Conservation (phyloP, 2,329 filamentous ascomycete genomes). For the Exophiala sp. region DNA sequence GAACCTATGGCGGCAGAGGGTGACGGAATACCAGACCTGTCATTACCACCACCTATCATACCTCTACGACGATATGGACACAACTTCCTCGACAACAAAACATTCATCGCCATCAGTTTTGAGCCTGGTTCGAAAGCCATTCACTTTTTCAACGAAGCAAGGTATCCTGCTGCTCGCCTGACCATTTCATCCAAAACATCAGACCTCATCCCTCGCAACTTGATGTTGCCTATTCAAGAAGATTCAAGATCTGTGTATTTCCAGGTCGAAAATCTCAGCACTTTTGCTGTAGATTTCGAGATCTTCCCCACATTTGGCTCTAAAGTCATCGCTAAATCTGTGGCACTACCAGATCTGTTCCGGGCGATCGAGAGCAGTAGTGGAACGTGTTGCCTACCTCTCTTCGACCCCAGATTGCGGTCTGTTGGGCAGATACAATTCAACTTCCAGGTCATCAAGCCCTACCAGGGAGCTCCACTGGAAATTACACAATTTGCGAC, state of each 20-base stretch:
- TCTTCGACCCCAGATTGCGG: constrained; percentile 87
- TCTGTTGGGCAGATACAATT: constrained; percentile 94
- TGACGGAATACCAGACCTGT: constrained; percentile 87
- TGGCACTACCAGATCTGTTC: constrained; percentile 85
- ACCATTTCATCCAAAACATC: constrained; percentile 96
- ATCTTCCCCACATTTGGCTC: constrained; percentile 97
- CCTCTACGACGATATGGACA: constrained; percentile 91
- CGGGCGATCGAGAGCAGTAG: constrained; percentile 70
- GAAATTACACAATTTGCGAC: constrained; percentile 98
- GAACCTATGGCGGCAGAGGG: constrained; percentile 34
- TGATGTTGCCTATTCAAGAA: constrained; percentile 93
- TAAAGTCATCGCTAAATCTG: constrained; percentile 94
- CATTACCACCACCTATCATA: constrained; percentile 92
- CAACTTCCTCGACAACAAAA: constrained; percentile 97
- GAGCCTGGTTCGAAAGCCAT: constrained; percentile 74
- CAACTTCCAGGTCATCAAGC: constrained; percentile 93
- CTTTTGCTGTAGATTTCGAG: constrained; percentile 93
- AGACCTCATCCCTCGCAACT: constrained; percentile 92
- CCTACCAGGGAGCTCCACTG: constrained; percentile 84
- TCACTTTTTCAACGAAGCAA: constrained; percentile 93
- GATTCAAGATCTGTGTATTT: constrained; percentile 92
- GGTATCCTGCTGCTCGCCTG: constrained; percentile 89
- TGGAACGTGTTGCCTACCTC: constrained; percentile 75
- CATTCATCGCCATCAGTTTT: constrained; percentile 89
- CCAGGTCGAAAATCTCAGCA: constrained; percentile 89